Evolutionary conservation across 2,329 filamentous ascomycete genomes (phyloP).

Genomic region (Epichloe sylvatica): DNA sequence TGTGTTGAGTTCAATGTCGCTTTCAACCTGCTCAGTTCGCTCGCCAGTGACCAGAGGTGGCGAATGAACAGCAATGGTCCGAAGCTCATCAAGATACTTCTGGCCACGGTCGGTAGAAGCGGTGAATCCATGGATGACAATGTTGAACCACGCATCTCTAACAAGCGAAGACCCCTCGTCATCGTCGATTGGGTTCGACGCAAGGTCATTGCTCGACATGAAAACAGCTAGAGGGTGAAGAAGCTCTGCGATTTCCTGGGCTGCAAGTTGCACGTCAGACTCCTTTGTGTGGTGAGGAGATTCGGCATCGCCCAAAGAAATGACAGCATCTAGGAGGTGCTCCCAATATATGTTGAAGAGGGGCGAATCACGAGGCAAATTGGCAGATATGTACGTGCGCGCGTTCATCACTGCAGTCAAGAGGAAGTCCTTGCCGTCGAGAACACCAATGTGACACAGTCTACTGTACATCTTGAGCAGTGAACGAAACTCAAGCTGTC

Average conservation of each 20-base stretch:
- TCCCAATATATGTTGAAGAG: conserved; percentile 74
- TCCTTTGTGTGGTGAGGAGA: conserved; percentile 60
- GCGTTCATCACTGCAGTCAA: conserved; percentile 65
- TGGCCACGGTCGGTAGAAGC: conserved; percentile 59
- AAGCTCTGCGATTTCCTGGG: conserved; percentile 75
- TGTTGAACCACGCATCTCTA: conserved; percentile 96
- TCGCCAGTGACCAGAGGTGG: conserved; percentile 79
- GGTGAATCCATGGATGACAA: conserved; percentile 84
- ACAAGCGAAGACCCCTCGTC: conserved; percentile 62
- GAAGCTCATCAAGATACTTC: conserved; percentile 61
- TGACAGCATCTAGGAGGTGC: conserved; percentile 71
- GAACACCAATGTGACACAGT: conserved; percentile 57
- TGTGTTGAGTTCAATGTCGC: conserved; percentile 92
- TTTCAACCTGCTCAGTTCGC: conserved; percentile 79
- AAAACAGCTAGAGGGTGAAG: conserved; percentile 78
- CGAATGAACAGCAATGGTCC: conserved; percentile 74
- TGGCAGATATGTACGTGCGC: conserved; percentile 61
- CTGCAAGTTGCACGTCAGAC: conserved; percentile 67
- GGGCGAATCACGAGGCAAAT: conserved; percentile 52
- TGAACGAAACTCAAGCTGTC: conserved; percentile 69
- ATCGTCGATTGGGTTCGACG: conserved; percentile 33
- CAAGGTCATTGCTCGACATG: conserved; percentile 52
- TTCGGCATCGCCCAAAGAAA: conserved; percentile 78
- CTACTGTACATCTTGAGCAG: conserved; percentile 72
- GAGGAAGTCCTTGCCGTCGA: conserved; percentile 52